A percentile compares a stretch with the other conserved stretches of the same genome.
Conservation (phyloP, 345 rosid genomes). For the Ceriops decandra region DNA sequence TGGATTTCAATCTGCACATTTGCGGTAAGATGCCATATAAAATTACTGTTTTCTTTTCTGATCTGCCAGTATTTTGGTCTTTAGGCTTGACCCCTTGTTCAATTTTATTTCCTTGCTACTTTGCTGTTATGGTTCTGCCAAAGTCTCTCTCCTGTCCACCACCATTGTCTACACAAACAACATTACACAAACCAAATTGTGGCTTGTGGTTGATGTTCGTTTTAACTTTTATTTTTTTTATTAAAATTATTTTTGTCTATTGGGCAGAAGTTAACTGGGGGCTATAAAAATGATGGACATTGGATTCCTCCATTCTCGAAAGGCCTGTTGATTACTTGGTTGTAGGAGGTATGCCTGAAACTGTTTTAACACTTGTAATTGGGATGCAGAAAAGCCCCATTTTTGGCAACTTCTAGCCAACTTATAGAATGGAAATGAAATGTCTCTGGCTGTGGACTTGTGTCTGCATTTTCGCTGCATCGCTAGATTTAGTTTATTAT, state of each 20-base stretch:
- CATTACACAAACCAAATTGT: no score
- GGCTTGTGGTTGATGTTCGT: no score
- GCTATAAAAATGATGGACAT: constrained; percentile 3
- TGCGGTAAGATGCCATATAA: constrained; percentile 6
- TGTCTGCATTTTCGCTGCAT: no score
- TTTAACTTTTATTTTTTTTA: no score
- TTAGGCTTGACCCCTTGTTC: no score
- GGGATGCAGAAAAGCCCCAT: background rate
- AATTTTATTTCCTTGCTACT: no score
- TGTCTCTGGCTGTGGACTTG: background rate
- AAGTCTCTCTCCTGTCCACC: no score
- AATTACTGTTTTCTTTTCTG: no score
- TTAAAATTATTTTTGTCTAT: background rate
- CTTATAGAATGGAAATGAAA: constrained; percentile 5
- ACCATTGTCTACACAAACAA: no score
- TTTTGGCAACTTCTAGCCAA: background rate
- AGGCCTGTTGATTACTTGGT: background rate
- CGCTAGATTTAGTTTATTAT: no score
- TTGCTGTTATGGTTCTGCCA: no score
- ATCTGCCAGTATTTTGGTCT: no score
- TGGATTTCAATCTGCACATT: constrained; percentile 13
- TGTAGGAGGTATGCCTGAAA: background rate
- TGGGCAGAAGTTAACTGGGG: constrained; percentile 11
- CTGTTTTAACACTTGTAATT: constrained; percentile 9
- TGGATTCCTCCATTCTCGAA: constrained; percentile 8